Percentiles rank a stretch among this genome's conserved stretches.
These are phyloP conservation scores for Mortierella sp. DNA, from an alignment of 371 early-diverging fungal genomes.

Conservation along the genomic window DNA sequence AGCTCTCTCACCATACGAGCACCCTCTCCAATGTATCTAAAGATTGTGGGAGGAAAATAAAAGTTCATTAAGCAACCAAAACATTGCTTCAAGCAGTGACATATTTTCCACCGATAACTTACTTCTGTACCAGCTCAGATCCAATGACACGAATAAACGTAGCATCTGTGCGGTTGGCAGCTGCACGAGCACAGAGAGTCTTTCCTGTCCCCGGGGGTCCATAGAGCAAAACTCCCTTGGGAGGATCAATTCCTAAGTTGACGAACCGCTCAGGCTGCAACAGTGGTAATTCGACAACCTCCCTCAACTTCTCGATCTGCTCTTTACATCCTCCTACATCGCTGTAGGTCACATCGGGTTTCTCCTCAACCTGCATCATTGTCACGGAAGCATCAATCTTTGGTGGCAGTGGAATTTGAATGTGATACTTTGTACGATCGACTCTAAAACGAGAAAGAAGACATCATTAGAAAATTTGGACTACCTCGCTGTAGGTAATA, in stretches of 20 bases:
- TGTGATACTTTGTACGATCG: constrained; percentile 99
- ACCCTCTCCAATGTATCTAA: constrained; percentile 54
- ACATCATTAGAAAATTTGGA: not conserved
- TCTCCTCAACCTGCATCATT: constrained; percentile 99
- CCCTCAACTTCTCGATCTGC: constrained; percentile 99
- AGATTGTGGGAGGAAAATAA: not conserved
- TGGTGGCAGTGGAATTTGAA: constrained; percentile 99
- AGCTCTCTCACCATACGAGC: constrained; percentile 99
- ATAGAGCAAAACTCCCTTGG: constrained; percentile 99
- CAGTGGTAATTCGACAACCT: constrained; percentile 99
- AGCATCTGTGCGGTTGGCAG: constrained; percentile 99
- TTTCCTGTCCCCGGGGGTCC: constrained; percentile 99
- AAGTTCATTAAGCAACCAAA: too few species aligned
- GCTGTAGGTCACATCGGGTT: constrained; percentile 99
- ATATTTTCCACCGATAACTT: constrained; percentile 30
- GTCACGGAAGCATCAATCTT: constrained; percentile 99
- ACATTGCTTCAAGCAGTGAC: too few species aligned
- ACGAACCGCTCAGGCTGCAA: constrained; percentile 96
- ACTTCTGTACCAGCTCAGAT: constrained; percentile 99
- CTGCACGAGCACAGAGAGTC: constrained; percentile 99
- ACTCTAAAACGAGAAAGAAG: constrained; percentile 71
- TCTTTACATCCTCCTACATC: constrained; percentile 99
- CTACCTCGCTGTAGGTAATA: not conserved
- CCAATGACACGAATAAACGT: constrained; percentile 99
- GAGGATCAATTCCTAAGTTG: constrained; percentile 96